These are phyloP conservation scores for Colletotrichum sp. DNA, from an alignment of 2,329 filamentous ascomycete genomes.

Conservation along the genomic window DNA sequence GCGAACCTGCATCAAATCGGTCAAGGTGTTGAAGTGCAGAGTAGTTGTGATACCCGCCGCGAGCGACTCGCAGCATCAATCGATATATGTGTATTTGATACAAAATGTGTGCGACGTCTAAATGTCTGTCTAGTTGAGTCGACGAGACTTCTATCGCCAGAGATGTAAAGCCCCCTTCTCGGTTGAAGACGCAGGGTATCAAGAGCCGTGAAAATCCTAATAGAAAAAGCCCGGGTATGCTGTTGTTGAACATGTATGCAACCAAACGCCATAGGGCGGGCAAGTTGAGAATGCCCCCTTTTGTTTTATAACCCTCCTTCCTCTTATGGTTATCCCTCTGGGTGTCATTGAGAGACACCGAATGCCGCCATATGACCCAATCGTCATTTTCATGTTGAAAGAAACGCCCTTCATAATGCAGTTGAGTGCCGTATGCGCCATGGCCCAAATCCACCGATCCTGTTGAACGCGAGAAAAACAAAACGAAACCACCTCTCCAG, in stretches of 20 bases:
- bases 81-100: background rate
- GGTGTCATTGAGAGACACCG: conserved; percentile 6
- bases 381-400: background rate
- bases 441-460: background rate
- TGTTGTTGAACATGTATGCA: conserved; percentile 20
- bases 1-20: background rate
- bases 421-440: conserved; percentile 16
- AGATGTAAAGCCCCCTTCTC: conserved; percentile 22
- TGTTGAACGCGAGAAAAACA: conserved; percentile 2
- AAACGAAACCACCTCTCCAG: background rate
- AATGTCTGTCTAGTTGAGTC: conserved; percentile 33
- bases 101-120: background rate
- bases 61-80: background rate
- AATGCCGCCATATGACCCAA: background rate
- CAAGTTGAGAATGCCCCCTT: conserved; percentile 19
- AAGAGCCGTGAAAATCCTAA: conserved; percentile 17
- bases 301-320: background rate
- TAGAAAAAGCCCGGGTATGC: conserved; percentile 3
- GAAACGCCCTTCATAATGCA: conserved; percentile 15
- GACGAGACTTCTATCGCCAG: conserved; percentile 16
- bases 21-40: background rate
- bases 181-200: conserved; percentile 42
- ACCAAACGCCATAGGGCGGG: conserved; percentile 17
- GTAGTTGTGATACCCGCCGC: conserved; percentile 2
- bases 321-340: background rate